Conservation (phyloP, 306 rosid genomes). For the Quercus variabilis region DNA sequence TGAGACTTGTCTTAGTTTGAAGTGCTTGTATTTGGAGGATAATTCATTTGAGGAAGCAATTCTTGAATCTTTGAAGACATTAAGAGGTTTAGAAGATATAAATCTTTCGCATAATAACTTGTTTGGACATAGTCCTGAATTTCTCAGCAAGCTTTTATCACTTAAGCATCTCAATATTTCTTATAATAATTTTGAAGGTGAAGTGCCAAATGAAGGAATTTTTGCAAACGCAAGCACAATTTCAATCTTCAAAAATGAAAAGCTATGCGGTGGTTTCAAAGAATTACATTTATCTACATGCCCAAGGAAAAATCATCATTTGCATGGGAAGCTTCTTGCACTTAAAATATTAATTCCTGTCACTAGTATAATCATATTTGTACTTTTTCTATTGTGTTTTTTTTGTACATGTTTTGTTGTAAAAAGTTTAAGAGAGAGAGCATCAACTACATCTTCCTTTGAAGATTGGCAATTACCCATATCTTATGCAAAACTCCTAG, state of each 20-base stretch:
- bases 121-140: conserved; percentile 35
- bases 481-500: conserved; percentile 26
- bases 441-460: neutral
- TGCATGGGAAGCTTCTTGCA: neutral
- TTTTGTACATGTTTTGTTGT: neutral
- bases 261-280: conserved; percentile 35
- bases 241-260: conserved; percentile 23
- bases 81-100: conserved; percentile 34
- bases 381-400: conserved; percentile 15
- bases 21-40: conserved; percentile 24
- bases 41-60: conserved; percentile 35
- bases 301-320: neutral
- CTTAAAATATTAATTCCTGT: conserved; percentile 19
- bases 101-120: conserved; percentile 33
- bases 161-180: conserved; percentile 33
- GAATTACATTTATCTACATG: conserved; percentile 30
- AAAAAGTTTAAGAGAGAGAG: neutral
- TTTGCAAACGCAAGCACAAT: conserved; percentile 19
- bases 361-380: conserved; percentile 6
- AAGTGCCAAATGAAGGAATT: conserved; percentile 28
- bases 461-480: conserved; percentile 3
- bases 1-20: conserved; percentile 29
- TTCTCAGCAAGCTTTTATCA: conserved; percentile 14
- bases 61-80: conserved; percentile 17
- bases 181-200: conserved; percentile 31